Conservation (phyloP, 2,329 filamentous ascomycete genomes). For the Zelopaecilomyces penicillatus region DNA sequence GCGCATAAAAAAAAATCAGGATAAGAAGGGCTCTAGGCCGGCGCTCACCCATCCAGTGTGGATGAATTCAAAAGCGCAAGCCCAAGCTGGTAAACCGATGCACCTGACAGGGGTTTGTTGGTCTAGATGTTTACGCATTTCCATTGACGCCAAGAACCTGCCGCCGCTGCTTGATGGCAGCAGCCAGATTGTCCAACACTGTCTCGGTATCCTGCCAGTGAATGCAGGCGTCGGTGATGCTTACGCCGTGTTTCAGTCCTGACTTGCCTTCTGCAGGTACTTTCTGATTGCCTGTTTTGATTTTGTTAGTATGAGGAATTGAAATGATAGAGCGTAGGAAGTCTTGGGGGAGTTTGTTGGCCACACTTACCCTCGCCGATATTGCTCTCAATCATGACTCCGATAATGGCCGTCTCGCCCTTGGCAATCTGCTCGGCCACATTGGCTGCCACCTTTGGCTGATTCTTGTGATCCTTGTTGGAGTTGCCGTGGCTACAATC, state of each 20-base stretch:
- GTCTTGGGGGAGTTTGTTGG: not conserved
- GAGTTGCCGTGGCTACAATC: conserved; percentile 98
- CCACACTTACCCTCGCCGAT: conserved; percentile 70
- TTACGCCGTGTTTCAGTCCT: conserved; percentile 85
- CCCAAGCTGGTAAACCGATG: too few species aligned
- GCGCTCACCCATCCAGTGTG: too few species aligned
- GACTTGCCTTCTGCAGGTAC: conserved; percentile 78
- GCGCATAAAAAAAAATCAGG: too few species aligned
- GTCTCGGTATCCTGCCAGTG: conserved; percentile 82
- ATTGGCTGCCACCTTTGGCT: conserved; percentile 80
- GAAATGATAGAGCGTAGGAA: not conserved
- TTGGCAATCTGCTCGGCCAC: conserved; percentile 77
- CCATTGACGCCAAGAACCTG: conserved; percentile 24
- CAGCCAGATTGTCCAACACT: conserved; percentile 69
- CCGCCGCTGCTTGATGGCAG: conserved; percentile 69
- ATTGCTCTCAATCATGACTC: conserved; percentile 98
- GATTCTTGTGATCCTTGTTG: conserved; percentile 92
- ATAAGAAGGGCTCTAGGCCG: too few species aligned
- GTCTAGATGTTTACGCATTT: not conserved
- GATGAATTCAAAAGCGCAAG: too few species aligned
- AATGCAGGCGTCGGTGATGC: conserved; percentile 96
- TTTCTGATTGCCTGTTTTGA: conserved; percentile 66
- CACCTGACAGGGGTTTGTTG: not conserved
- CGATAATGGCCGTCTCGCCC: conserved; percentile 84
- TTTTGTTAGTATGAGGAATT: conserved; percentile 18